phyloP scores from a whole-genome alignment of 208 protist species.

The Trypanosoma grayi region DNA sequence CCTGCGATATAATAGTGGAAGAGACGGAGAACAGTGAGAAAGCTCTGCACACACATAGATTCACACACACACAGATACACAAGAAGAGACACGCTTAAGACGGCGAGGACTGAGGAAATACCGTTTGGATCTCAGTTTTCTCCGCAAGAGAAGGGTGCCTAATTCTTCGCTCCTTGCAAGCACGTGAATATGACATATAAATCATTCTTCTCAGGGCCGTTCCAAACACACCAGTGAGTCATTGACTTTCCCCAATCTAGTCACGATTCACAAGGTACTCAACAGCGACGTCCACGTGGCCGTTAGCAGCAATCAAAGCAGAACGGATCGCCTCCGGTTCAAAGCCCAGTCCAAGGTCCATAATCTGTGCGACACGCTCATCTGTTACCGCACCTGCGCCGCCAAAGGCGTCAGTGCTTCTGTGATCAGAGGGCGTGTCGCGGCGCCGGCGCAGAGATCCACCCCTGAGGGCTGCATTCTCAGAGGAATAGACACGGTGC shows the following conservation, averaged over 20 bases:
- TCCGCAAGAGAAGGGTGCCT: too few species aligned
- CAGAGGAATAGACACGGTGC: not conserved
- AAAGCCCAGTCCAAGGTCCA: conserved; percentile 52
- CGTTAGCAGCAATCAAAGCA: conserved; percentile 42
- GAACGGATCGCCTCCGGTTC: conserved; percentile 34
- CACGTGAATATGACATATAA: too few species aligned
- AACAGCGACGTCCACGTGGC: conserved; percentile 53
- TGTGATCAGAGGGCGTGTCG: not conserved
- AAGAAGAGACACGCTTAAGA: conserved; percentile 13
- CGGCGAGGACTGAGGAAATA: too few species aligned
- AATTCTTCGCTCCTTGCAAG: too few species aligned
- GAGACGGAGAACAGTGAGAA: conserved; percentile 7
- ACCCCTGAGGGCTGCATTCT: not conserved
- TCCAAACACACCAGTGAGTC: too few species aligned
- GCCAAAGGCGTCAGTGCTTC: not conserved
- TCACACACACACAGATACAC: conserved; percentile 13
- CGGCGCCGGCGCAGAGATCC: not conserved
- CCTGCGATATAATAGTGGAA: not conserved
- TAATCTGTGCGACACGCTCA: conserved; percentile 33
- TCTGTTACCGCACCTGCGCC: conserved; percentile 18
- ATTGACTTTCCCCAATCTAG: too few species aligned
- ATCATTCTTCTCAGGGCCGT: not conserved
- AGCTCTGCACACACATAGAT: not conserved
- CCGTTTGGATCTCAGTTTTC: too few species aligned
- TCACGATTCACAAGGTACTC: conserved; percentile 47